A percentile compares a stretch with the other conserved stretches of the same genome.
Conservation (phyloP, 192 early-diverging fungal species). For the Coemansia furcata region DNA sequence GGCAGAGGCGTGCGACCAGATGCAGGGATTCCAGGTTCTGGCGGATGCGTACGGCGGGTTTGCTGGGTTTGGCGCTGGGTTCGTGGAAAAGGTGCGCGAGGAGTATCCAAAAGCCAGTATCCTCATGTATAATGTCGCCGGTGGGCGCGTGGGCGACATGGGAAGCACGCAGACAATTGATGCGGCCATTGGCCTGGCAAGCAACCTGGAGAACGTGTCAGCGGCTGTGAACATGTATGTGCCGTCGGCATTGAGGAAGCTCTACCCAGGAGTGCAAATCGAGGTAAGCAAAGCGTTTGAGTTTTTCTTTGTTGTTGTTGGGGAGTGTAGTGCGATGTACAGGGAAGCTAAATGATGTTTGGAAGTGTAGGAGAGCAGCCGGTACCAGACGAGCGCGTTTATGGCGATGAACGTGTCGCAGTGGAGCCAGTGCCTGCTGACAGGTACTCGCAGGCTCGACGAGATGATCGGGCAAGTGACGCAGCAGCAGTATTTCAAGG, state of each 20-base stretch:
- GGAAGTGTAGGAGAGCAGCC: constrained; percentile 11
- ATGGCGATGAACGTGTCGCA: constrained; percentile 35
- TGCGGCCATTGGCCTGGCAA: constrained; percentile 20
- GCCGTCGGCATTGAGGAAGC: constrained; percentile 8
- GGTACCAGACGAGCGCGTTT: constrained; percentile 22
- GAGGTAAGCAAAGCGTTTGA: constrained; percentile 5
- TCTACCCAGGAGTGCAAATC: constrained; percentile 6
- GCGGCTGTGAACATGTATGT: constrained; percentile 35
- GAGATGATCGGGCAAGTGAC: constrained; percentile 39
- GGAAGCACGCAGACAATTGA: constrained; percentile 13
- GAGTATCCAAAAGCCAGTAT: constrained; percentile 69
- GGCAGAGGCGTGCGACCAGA: constrained; percentile 44
- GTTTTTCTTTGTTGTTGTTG: background rate
- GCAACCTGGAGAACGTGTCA: constrained; percentile 25
- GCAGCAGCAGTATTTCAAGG: constrained; percentile 27
- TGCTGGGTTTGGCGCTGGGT: constrained; percentile 64
- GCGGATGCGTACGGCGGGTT: constrained; percentile 63
- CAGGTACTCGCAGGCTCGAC: constrained; percentile 17
- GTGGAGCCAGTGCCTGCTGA: constrained; percentile 29
- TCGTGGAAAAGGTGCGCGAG: constrained; percentile 60
- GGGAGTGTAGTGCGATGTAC: background rate
- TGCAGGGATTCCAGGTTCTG: constrained; percentile 72
- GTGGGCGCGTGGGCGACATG: background rate
- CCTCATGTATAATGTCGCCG: constrained; percentile 56
- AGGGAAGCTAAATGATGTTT: background rate